These are phyloP conservation scores for Spiraea crenata DNA, from an alignment of 331 rosid species.

Conservation along the genomic window DNA sequence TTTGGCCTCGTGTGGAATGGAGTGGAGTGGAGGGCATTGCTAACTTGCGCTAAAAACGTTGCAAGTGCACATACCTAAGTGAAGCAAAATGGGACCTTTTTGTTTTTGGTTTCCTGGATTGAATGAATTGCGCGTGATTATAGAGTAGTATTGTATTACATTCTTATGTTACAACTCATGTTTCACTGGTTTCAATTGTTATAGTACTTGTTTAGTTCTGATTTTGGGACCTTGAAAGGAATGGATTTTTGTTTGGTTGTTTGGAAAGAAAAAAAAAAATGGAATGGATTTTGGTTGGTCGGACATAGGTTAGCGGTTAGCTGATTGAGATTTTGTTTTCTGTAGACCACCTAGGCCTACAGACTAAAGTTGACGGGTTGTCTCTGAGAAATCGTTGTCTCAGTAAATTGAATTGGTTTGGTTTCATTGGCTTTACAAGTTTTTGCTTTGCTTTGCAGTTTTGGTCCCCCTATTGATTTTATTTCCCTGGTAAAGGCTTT, in stretches of 20 bases:
- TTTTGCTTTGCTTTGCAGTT: constrained; percentile 10
- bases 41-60: not conserved
- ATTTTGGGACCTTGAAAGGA: not conserved
- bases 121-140: constrained; percentile 28
- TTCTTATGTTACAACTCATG: too few species aligned
- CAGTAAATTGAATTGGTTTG: constrained; percentile 2
- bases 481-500: not conserved
- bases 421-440: not conserved
- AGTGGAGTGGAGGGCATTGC: constrained; percentile 12
- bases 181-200: too few species aligned
- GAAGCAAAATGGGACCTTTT: constrained; percentile 20
- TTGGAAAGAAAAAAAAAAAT: not conserved
- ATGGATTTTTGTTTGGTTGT: constrained; percentile 4
- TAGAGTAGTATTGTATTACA: too few species aligned
- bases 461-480: constrained; percentile 3
- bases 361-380: constrained; percentile 23
- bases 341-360: constrained; percentile 13
- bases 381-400: constrained; percentile 26
- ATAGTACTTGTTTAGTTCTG: not conserved
- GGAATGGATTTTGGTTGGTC: constrained; percentile 19
- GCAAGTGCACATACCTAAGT: constrained; percentile 7
- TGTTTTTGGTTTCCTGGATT: not conserved
- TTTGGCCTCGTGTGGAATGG: constrained; percentile 2
- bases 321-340: constrained; percentile 14
- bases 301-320: constrained; percentile 21